These are phyloP conservation scores for Trypanosoma rangeli DNA, from an alignment of 208 protist species.

Conservation along the genomic window DNA sequence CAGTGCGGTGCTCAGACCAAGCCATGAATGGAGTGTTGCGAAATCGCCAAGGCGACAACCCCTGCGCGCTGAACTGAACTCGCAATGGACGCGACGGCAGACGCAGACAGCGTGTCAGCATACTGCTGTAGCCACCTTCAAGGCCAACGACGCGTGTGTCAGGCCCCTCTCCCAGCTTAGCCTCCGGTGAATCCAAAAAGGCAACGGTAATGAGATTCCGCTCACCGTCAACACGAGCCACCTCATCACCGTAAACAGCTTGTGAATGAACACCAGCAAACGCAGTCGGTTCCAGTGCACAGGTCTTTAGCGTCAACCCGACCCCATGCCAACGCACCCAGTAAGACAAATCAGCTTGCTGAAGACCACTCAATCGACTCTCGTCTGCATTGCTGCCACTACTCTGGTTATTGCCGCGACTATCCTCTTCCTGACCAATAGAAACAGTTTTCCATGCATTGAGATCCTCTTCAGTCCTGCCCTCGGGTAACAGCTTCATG, in stretches of 20 bases:
- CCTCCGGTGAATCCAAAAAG: slow-evolving; percentile 9
- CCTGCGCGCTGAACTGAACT: background rate
- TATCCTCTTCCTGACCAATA: background rate
- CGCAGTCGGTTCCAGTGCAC: slow-evolving; percentile 24
- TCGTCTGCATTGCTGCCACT: background rate
- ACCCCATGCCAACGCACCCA: slow-evolving; percentile 9
- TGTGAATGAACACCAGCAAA: slow-evolving; percentile 21
- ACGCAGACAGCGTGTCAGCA: slow-evolving; percentile 23
- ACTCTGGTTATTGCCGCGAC: background rate
- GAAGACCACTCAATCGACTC: background rate
- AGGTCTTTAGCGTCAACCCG: slow-evolving; percentile 11
- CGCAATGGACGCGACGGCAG: slow-evolving; percentile 38
- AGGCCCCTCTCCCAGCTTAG: background rate
- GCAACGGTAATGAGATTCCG: slow-evolving; percentile 42
- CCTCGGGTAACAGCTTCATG: slow-evolving; percentile 30
- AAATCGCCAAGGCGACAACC: slow-evolving; percentile 5
- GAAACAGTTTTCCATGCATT: background rate
- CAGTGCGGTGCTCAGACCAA: slow-evolving; percentile 9
- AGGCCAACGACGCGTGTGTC: slow-evolving; percentile 26
- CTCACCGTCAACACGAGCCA: slow-evolving; percentile 44
- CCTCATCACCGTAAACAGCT: slow-evolving; percentile 18
- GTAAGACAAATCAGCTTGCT: background rate
- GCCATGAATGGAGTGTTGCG: slow-evolving; percentile 6
- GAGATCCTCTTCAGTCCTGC: slow-evolving; percentile 11
- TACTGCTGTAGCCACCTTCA: slow-evolving; percentile 26